These are phyloP conservation scores for Byssothecium circinans DNA, from an alignment of 2,329 filamentous ascomycete genomes.

Conservation along the genomic window DNA sequence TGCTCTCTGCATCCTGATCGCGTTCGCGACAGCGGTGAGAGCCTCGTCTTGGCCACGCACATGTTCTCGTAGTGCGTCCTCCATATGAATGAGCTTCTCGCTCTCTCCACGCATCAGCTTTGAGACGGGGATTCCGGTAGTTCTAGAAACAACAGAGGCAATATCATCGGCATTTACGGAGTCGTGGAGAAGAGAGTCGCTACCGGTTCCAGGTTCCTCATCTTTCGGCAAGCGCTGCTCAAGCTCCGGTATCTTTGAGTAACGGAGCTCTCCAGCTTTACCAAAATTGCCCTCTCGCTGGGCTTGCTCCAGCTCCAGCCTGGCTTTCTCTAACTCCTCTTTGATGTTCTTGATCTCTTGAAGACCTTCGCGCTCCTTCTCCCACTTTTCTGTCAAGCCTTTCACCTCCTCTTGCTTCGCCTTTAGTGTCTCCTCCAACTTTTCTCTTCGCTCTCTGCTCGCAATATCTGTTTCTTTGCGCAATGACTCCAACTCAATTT, in stretches of 20 bases:
- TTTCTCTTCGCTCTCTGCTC: conserved; percentile 83
- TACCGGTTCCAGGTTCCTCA: conserved; percentile 46
- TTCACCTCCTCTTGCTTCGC: conserved; percentile 74
- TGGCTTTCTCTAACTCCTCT: conserved; percentile 82
- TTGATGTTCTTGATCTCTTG: conserved; percentile 85
- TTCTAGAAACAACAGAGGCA: conserved; percentile 83
- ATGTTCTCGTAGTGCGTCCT: conserved; percentile 79
- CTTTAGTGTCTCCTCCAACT: conserved; percentile 76
- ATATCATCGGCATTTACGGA: conserved; percentile 96
- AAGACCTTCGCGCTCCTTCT: conserved; percentile 83
- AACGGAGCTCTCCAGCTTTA: conserved; percentile 86
- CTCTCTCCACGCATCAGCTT: conserved; percentile 93
- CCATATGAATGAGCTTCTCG: conserved; percentile 94
- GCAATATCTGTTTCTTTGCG: conserved; percentile 91
- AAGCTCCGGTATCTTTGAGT: conserved; percentile 79
- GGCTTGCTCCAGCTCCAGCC: conserved; percentile 82
- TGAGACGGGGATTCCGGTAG: conserved; percentile 88
- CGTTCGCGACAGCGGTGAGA: conserved; percentile 85
- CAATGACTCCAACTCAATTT: conserved; percentile 93
- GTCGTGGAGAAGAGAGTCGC: conserved; percentile 77
- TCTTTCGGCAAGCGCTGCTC: conserved; percentile 81
- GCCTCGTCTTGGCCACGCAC: conserved; percentile 95
- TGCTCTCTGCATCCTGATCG: conserved; percentile 89
- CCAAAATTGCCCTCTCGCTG: conserved; percentile 87
- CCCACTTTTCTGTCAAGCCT: conserved; percentile 81